These are phyloP conservation scores for Fusarium hostae DNA, from an alignment of 2,329 filamentous ascomycete genomes.

Conservation along the genomic window DNA sequence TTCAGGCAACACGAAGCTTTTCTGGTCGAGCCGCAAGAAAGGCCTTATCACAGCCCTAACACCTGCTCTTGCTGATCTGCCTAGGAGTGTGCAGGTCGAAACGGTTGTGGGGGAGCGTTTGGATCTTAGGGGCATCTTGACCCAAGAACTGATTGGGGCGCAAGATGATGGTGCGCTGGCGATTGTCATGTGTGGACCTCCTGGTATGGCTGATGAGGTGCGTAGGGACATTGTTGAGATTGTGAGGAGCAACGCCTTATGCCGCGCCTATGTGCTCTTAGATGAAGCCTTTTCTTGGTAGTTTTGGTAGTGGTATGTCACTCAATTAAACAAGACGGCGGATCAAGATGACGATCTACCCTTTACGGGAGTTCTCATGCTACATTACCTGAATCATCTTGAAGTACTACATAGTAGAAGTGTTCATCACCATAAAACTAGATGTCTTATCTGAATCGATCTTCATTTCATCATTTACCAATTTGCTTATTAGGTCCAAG, in stretches of 20 bases:
- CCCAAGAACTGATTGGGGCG: constrained; percentile 25
- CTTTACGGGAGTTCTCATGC: neutral
- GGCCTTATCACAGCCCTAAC: constrained; percentile 28
- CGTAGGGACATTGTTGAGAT: constrained; percentile 40
- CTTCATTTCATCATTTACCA: neutral
- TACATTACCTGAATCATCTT: neutral
- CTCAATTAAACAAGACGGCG: neutral
- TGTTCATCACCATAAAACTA: neutral
- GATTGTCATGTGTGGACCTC: constrained; percentile 47
- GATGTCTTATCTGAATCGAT: neutral
- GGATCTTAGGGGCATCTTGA: constrained; percentile 37
- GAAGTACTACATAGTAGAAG: neutral
- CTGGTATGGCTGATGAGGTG: constrained; percentile 46
- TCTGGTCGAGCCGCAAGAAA: constrained; percentile 42
- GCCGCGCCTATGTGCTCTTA: constrained; percentile 40
- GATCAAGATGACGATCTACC: neutral
- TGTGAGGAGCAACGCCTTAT: constrained; percentile 18
- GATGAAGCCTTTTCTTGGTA: constrained; percentile 47
- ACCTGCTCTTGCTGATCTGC: constrained; percentile 25
- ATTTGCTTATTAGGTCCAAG: neutral
- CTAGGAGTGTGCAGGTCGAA: constrained; percentile 33
- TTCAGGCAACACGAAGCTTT: constrained; percentile 31
- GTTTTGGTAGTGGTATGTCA: neutral
- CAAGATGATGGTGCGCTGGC: constrained; percentile 34
- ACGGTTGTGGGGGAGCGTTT: constrained; percentile 39